Evolutionary conservation across 2,329 filamentous ascomycete species (phyloP).

Genomic region (Monosporascus sp.): DNA sequence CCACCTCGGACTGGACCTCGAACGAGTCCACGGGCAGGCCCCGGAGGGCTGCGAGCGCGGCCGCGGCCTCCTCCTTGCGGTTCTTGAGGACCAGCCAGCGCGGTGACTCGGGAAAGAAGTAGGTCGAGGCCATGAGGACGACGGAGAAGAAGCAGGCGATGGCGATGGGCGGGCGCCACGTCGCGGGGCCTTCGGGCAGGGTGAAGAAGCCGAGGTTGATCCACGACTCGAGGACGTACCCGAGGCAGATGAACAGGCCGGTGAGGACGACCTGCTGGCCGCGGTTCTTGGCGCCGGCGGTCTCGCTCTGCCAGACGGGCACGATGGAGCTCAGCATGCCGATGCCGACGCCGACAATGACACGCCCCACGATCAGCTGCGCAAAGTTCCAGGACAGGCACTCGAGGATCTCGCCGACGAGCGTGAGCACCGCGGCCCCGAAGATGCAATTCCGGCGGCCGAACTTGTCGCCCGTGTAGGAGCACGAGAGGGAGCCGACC

Average conservation of each 20-base stretch:
- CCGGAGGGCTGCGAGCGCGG: conserved; percentile 25
- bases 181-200: conserved; percentile 19
- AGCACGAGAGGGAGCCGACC: conserved; percentile 31
- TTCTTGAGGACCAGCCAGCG: conserved; percentile 30
- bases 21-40: conserved; percentile 15
- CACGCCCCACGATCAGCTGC: conserved; percentile 37
- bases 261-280: conserved; percentile 36
- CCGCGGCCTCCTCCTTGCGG: conserved; percentile 23
- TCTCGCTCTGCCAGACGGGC: conserved; percentile 37
- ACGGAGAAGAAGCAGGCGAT: conserved; percentile 26
- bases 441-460: conserved; percentile 38
- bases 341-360: conserved; percentile 35
- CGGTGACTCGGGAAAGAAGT: conserved; percentile 31
- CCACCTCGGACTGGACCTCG: conserved; percentile 34
- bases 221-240: conserved; percentile 38
- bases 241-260: conserved; percentile 31
- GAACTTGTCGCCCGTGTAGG: conserved; percentile 32
- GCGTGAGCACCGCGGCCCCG: conserved; percentile 31
- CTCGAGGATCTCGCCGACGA: conserved; percentile 39
- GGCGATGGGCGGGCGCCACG: conserved; percentile 31
- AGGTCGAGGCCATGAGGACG: conserved; percentile 24
- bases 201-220: conserved; percentile 40
- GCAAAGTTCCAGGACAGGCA: conserved; percentile 32
- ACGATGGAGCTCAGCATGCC: conserved; percentile 35
- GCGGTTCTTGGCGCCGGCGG: conserved; percentile 34